Evolutionary conservation across 805 yeast genomes (phyloP).

Genomic region (Torulaspora delbrueckii): DNA sequence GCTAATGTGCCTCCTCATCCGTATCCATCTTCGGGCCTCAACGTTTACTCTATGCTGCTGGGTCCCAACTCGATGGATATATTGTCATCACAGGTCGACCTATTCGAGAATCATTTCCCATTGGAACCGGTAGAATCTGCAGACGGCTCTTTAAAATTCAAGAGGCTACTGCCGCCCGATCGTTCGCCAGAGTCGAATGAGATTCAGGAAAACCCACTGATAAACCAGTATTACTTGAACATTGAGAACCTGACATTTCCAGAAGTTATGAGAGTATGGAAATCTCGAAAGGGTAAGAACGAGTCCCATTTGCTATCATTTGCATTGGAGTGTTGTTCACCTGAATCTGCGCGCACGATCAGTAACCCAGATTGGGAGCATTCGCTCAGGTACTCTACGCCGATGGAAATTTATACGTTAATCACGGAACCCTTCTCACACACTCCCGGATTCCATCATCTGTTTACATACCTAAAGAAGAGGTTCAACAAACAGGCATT

Average conservation of each 20-base stretch:
- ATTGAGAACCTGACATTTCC: conserved; percentile 48
- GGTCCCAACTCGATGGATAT: conserved; percentile 30
- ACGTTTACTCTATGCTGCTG: conserved; percentile 25
- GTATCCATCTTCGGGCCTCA: conserved; percentile 20
- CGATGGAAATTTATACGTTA: conserved; percentile 73
- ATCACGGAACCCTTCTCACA: conserved; percentile 78
- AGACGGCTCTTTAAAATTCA: conserved; percentile 20
- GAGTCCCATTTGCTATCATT: conserved; percentile 18
- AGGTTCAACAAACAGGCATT: conserved; percentile 67
- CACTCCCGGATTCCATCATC: conserved; percentile 83
- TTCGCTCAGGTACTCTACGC: conserved; percentile 47
- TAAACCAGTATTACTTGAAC: conserved; percentile 68
- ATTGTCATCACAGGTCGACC: conserved; percentile 22
- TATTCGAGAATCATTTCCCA: conserved; percentile 32
- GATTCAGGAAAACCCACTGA: conserved; percentile 33
- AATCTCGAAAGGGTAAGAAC: conserved; percentile 1
- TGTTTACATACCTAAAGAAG: conserved; percentile 64
- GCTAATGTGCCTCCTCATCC: conserved; percentile 17
- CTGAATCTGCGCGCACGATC: conserved; percentile 17
- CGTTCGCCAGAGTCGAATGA: conserved; percentile 12
- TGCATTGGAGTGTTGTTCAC: conserved; percentile 26
- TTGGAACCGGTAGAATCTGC: conserved; percentile 26
- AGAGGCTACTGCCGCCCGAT: conserved; percentile 19
- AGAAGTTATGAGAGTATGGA: conserved; percentile 41
- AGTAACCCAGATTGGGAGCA: conserved; percentile 32